A percentile compares a stretch with the other conserved stretches of the same genome.
Conservation (phyloP, 164 flowering plant species). For the Vitis rotundifolia region DNA sequence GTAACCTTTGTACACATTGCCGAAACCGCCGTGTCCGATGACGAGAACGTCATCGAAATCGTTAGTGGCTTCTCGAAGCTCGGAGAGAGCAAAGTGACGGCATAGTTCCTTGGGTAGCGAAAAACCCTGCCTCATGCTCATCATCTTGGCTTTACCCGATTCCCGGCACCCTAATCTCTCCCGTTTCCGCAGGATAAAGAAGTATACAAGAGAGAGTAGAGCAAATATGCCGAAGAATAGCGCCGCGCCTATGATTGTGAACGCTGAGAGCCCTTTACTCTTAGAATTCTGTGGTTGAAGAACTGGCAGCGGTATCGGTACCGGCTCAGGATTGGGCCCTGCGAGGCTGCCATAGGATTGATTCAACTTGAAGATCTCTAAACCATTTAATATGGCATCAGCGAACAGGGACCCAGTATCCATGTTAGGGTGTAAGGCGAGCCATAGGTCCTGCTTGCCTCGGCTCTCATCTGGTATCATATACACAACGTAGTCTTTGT, state of each 20-base stretch:
- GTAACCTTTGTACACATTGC: slow-evolving; percentile 31
- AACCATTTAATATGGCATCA: slow-evolving; percentile 30
- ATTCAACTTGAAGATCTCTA: slow-evolving; percentile 26
- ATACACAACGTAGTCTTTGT: slow-evolving; percentile 9
- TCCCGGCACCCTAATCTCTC: too few species aligned
- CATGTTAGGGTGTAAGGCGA: slow-evolving; percentile 32
- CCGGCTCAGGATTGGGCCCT: slow-evolving; percentile 30
- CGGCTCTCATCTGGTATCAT: not conserved
- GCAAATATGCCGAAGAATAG: too few species aligned
- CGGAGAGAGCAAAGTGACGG: slow-evolving; percentile 20
- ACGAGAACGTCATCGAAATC: slow-evolving; percentile 21
- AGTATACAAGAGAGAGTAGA: too few species aligned
- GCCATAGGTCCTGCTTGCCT: slow-evolving; percentile 9
- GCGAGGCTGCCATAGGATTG: slow-evolving; percentile 15
- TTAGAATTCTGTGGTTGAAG: too few species aligned
- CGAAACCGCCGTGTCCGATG: slow-evolving; percentile 32
- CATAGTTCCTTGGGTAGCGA: slow-evolving; percentile 21
- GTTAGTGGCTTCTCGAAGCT: slow-evolving; percentile 27
- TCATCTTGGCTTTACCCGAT: not conserved
- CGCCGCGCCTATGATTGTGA: too few species aligned
- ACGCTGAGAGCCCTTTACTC: too few species aligned
- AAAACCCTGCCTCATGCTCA: slow-evolving; percentile 1
- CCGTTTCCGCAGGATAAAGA: too few species aligned
- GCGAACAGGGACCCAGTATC: not conserved
- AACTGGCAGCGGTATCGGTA: not conserved